phyloP scores from a whole-genome alignment of 2,329 filamentous ascomycete genomes.

The Xylariaceae sp. region DNA sequence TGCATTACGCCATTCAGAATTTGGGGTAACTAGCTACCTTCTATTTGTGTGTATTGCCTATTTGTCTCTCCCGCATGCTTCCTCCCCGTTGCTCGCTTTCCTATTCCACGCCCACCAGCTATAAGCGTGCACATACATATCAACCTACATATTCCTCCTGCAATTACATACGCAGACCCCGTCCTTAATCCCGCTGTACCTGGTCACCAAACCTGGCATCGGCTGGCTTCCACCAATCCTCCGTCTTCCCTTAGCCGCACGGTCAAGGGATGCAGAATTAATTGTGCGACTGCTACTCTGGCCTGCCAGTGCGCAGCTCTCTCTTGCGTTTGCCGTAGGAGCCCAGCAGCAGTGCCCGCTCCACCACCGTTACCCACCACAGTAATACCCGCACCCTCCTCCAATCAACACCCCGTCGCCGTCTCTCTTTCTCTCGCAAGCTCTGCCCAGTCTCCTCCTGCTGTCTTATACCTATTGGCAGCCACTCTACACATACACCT shows the following conservation, averaged over 20 bases:
- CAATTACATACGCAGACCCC: constrained; percentile 19
- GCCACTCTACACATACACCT: constrained; percentile 21
- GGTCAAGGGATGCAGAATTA: constrained; percentile 29
- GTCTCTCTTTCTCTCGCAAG: constrained; percentile 17
- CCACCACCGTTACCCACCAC: constrained; percentile 8
- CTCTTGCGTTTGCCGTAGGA: constrained; percentile 32
- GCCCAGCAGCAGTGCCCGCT: constrained; percentile 21
- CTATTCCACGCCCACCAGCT: constrained; percentile 20
- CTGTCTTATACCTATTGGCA: constrained; percentile 23
- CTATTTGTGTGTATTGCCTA: constrained; percentile 18
- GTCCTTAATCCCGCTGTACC: constrained; percentile 24
- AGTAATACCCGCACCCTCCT: constrained; percentile 28
- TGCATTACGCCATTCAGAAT: constrained; percentile 56
- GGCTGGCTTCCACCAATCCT: constrained; percentile 28
- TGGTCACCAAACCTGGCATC: constrained; percentile 19
- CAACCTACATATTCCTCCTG: constrained; percentile 25
- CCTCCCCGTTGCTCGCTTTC: constrained; percentile 11
- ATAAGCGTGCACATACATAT: constrained; percentile 25
- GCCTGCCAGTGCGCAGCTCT: constrained; percentile 25
- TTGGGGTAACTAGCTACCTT: background rate
- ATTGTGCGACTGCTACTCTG: constrained; percentile 34
- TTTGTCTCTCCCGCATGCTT: constrained; percentile 17
- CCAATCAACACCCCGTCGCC: constrained; percentile 24
- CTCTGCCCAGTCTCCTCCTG: constrained; percentile 29
- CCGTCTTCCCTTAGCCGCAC: constrained; percentile 24